Conservation (phyloP, 805 yeast species). For the Ogataea nakhonphanomensis region DNA sequence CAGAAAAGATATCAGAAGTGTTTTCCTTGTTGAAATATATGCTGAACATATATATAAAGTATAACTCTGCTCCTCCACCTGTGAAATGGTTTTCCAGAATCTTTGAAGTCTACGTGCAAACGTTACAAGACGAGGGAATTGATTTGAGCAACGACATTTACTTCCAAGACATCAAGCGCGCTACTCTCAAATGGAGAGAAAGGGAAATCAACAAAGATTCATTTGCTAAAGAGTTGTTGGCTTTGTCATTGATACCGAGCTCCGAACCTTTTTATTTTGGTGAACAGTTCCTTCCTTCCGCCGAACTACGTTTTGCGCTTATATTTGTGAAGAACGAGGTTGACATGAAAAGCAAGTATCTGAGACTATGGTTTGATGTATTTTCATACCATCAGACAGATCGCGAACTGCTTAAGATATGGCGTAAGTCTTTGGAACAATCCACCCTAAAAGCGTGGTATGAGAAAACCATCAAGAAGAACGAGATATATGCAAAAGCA, state of each 20-base stretch:
- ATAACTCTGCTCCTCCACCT: constrained; percentile 10
- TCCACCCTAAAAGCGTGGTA: constrained; percentile 20
- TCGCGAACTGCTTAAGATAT: constrained; percentile 13
- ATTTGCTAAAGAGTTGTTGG: constrained; percentile 21
- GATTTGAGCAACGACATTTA: constrained; percentile 23
- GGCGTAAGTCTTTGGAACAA: constrained; percentile 15
- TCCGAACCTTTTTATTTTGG: constrained; percentile 19
- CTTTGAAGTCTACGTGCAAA: constrained; percentile 20
- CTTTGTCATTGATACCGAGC: constrained; percentile 28
- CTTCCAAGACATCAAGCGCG: constrained; percentile 17
- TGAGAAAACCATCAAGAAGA: constrained; percentile 1
- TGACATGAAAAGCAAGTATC: constrained; percentile 20
- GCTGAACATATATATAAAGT: constrained; percentile 7
- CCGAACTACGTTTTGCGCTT: constrained; percentile 29
- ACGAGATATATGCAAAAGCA: neutral
- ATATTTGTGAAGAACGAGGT: constrained; percentile 17
- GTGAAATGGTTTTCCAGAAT: constrained; percentile 27
- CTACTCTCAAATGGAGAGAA: constrained; percentile 19
- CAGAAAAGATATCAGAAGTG: constrained; percentile 1
- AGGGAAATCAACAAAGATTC: constrained; percentile 10
- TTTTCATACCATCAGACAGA: constrained; percentile 13
- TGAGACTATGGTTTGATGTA: constrained; percentile 20
- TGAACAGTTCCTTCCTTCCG: constrained; percentile 20
- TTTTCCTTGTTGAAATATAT: constrained; percentile 5
- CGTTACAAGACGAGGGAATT: constrained; percentile 17